Evolutionary conservation across 208 protist species (phyloP).

Genomic region (Entamoeba nuttalli): DNA sequence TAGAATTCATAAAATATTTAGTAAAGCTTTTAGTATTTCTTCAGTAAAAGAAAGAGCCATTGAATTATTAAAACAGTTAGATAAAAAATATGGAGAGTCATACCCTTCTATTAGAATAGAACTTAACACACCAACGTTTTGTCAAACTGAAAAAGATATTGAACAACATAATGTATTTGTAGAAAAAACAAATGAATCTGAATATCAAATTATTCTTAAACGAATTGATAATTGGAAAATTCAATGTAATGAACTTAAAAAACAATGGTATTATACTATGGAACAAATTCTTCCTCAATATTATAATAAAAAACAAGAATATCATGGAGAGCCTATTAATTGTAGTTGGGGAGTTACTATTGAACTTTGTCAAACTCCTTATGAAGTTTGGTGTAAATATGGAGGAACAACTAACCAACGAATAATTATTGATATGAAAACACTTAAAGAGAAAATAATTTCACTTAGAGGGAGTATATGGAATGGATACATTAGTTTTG

Average conservation of each 20-base stretch:
- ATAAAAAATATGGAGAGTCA: not conserved
- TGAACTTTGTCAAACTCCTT: not conserved
- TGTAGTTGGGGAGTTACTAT: not conserved
- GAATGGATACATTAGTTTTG: not conserved
- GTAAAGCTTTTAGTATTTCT: not conserved
- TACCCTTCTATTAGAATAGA: not conserved
- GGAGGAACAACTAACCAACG: not conserved
- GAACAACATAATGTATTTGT: not conserved
- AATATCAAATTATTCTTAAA: not conserved
- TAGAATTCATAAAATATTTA: not conserved
- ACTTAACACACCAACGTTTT: not conserved
- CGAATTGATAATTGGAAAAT: not conserved
- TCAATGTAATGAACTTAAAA: not conserved
- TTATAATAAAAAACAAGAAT: not conserved
- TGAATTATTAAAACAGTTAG: not conserved
- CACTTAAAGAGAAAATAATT: not conserved
- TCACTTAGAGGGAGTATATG: not conserved
- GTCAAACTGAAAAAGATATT: not conserved
- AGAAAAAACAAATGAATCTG: not conserved
- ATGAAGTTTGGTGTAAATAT: not conserved
- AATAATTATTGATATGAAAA: not conserved
- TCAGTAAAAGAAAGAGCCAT: not conserved
- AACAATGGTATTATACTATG: not conserved
- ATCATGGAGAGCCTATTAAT: not conserved
- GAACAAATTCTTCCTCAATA: not conserved